A percentile compares a stretch with the other conserved stretches of the same genome.
Conservation (phyloP, 208 protist genomes). For the Angomonas ambiguus region DNA sequence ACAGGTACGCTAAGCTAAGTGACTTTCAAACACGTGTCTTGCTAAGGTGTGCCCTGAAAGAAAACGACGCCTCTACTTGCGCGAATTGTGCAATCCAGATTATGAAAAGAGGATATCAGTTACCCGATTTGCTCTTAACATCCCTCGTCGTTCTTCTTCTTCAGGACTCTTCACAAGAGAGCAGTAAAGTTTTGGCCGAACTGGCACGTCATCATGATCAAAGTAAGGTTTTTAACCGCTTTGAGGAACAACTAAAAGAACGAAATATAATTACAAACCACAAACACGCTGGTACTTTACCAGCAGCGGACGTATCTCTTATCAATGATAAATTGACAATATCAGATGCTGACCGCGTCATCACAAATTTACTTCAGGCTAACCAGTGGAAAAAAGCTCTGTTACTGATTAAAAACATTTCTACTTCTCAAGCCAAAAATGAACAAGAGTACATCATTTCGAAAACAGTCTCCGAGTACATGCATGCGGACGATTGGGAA, state of each 20-base stretch:
- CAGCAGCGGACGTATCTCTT: too few species aligned
- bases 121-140: too few species aligned
- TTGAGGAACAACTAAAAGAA: too few species aligned
- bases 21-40: neutral
- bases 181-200: too few species aligned
- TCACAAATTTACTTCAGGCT: conserved; percentile 1
- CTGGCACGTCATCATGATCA: too few species aligned
- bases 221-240: too few species aligned
- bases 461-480: neutral
- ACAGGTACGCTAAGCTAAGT: neutral
- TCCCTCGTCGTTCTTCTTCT: too few species aligned
- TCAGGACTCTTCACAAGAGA: too few species aligned
- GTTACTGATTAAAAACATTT: conserved; percentile 19
- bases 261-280: too few species aligned
- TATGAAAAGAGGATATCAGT: too few species aligned
- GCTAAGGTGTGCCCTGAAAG: neutral
- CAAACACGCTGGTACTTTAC: too few species aligned
- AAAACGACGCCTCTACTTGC: neutral
- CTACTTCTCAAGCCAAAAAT: neutral
- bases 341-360: neutral
- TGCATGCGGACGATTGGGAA: neutral
- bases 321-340: neutral
- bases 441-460: neutral
- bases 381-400: conserved; percentile 32
- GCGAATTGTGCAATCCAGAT: too few species aligned